Evolutionary conservation across 768 basidiomycete species (phyloP), one percentile per base, ranked within the genome.

Genomic region (Multifurca ochricompacta): DNA sequence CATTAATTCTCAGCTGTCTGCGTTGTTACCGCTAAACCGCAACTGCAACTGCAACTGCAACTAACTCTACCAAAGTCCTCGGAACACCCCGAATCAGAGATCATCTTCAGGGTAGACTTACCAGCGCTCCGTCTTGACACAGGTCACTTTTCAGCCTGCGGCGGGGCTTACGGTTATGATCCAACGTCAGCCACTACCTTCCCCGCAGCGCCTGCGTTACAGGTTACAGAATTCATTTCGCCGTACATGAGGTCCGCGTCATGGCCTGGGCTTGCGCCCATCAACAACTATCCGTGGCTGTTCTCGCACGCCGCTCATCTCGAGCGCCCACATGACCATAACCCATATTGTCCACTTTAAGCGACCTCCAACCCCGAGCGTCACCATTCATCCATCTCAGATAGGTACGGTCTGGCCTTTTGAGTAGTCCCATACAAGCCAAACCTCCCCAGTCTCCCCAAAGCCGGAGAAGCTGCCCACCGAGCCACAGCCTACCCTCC

Each of bases 181-280:
- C 45, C 31, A 25, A 51, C 48, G 23, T 30, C 54, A 46, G 39
- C 55, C 45, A 57, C 45, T 18, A 32, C 32, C 56, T 57, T 56
- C 50, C 56, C 56, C 55, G 50, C 55, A 51, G 35, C 50, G 55
- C 50, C 54, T 51, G 36, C 18, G 36, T 51, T 39, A 51, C 42
- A 31, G 30, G 25, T 44, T 14, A 31, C 31, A 51, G 41, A 16
- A 14, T 41, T 50, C 44, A 45, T 41, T 23, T 41, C 36, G 9
- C 14, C 18, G 27, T 27, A 37, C 31, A 35, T 14, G 50, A 39
- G 39, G 44, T 37, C 37, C 23, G 56, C 56, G 56, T 57, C 56
- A 57, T 52, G 50, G 44, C 56, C 51, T 47, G 50, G 45, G 45
- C 56, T 57, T 57, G 45, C 56, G 56, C 56, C 56, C 56, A 47